These are phyloP conservation scores for Grifola frondosa DNA, from an alignment of 1,284 basidiomycete genomes.

Conservation along the genomic window DNA sequence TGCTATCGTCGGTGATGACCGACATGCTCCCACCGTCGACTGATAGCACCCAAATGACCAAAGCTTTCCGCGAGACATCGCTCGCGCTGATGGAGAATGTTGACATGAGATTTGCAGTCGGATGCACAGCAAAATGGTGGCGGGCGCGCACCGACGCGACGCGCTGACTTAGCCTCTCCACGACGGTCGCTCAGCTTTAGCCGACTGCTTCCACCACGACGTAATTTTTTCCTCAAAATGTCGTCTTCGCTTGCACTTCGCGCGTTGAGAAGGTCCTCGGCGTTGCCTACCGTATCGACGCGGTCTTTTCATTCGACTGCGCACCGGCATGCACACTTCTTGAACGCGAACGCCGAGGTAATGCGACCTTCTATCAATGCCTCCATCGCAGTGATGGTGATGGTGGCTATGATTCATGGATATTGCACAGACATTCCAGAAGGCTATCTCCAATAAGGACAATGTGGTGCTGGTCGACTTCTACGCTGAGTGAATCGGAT, in stretches of 20 bases:
- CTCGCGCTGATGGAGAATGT: too few relatives aligned
- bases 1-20: conserved; percentile 3
- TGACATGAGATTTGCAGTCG: too few relatives aligned
- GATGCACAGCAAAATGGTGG: too few relatives aligned
- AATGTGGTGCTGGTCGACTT: conserved; percentile 72
- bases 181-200: conserved; percentile 1
- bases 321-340: conserved; percentile 32
- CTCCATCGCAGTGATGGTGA: neutral
- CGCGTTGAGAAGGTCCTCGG: neutral
- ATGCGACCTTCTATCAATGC: conserved; percentile 1
- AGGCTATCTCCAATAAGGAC: conserved; percentile 40
- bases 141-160: too few relatives aligned
- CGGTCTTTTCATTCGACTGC: conserved; percentile 28
- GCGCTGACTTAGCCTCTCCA: too few relatives aligned
- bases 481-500: conserved; percentile 65
- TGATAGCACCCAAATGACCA: too few relatives aligned
- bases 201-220: neutral
- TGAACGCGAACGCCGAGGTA: conserved; percentile 36
- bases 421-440: conserved; percentile 47
- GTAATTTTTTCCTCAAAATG: neutral
- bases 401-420: neutral
- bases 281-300: neutral
- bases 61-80: too few relatives aligned
- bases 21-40: too few relatives aligned
- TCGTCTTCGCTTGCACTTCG: neutral